phyloP scores from a whole-genome alignment of 768 basidiomycete species.

The Tephrocybe sp. region DNA sequence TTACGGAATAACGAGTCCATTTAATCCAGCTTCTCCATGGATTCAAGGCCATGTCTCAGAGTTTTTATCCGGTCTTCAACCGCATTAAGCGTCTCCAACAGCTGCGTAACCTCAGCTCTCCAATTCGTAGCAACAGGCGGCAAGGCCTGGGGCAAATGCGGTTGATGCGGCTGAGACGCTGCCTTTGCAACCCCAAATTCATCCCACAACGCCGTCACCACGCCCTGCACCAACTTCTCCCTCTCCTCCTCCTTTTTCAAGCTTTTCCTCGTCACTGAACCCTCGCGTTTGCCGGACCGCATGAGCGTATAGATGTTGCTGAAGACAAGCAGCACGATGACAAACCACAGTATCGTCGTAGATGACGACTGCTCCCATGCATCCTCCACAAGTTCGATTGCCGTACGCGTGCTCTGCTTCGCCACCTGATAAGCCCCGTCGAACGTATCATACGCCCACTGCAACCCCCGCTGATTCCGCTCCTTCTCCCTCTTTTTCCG shows the following conservation, averaged over 20 bases:
- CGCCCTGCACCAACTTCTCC: conserved; percentile 72
- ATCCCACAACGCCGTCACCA: conserved; percentile 71
- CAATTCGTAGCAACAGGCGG: conserved; percentile 18
- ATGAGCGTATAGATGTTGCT: conserved; percentile 72
- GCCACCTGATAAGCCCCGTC: conserved; percentile 75
- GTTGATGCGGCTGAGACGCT: conserved; percentile 7
- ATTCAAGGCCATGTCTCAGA: conserved; percentile 40
- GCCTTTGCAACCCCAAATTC: conserved; percentile 53
- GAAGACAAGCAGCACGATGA: conserved; percentile 69
- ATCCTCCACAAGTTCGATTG: conserved; percentile 75
- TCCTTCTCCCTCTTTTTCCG: conserved; percentile 63
- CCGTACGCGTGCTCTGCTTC: conserved; percentile 63
- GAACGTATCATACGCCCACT: conserved; percentile 89
- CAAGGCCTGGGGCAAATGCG: conserved; percentile 7
- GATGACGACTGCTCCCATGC: conserved; percentile 76
- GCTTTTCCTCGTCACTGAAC: conserved; percentile 46
- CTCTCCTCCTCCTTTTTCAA: conserved; percentile 58
- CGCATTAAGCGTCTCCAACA: conserved; percentile 49
- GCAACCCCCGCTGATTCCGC: conserved; percentile 68
- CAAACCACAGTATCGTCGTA: conserved; percentile 68
- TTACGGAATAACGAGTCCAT: conserved; percentile 4
- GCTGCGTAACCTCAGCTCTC: conserved; percentile 44
- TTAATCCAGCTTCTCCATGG: conserved; percentile 10
- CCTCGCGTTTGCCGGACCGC: conserved; percentile 37
- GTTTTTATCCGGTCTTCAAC: conserved; percentile 53